Base-by-base conservation (phyloP, 169 alveolate genomes). In the Miamiensis avidus region DNA sequence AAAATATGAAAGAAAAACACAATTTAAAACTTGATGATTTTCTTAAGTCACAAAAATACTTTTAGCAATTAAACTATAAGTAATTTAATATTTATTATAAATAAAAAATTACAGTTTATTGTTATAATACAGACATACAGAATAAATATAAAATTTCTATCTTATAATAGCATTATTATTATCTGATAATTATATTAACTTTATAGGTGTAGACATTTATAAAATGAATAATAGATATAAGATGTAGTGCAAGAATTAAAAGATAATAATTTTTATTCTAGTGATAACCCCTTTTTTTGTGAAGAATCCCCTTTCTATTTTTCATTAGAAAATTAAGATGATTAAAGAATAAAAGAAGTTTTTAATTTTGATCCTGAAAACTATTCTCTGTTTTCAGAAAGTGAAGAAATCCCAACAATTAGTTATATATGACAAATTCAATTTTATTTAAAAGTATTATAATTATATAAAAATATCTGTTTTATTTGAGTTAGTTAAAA, bases 1-100 rank as follows among this genome's bases (percentile, higher is more conserved):
- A 31, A 25, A 72, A 77, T 25, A 25, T 77, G 29, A 77, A 77
- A 77, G 74, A 77, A 31, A 31, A 31, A 77, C 82, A 77, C 33
- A 33, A 26, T 32, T 64, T 32, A n/a, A 77, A 69, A 26, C 26
- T 77, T 31, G 72, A 77, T 26, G 65, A 77, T 20, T 77, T 77
- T 33, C 28, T 32, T 28, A 33, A 29, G n/a, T 33, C 31, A 34
- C n/a, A 77, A 27, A 1, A 33, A 77, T 0, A 77, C 31, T 77
- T 77, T 77, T 32, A 77, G 33, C 31, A 34, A 25, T 77, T 33
- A 26, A 26, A 32, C n/a, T 33, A 77, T 33, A 0, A 31, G 82
- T 77, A 77, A 77, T 1, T 25, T 20, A 34, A 31, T 31, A 20
- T 75, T 34, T 49, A 11, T 49, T 11, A 20, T 20, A 49, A 49